Evolutionary conservation across 1,284 basidiomycete species (phyloP), one percentile per base, ranked within the genome.

Genomic region (Ceraceosorus guamensis): DNA sequence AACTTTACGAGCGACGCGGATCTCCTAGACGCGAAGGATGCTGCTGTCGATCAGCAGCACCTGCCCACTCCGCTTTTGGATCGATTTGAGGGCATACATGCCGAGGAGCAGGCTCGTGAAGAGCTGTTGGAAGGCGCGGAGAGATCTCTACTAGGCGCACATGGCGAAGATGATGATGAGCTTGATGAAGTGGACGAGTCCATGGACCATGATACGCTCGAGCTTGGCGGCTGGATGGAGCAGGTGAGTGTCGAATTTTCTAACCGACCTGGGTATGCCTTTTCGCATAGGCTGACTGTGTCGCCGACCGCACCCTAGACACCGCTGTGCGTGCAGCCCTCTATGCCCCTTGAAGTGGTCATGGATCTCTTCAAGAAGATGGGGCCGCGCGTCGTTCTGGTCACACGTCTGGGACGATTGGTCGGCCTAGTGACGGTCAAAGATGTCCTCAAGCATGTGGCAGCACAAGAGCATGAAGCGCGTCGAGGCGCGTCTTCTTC

Each of bases 341-440:
- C 88, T 65, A 83, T 96, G 60, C 90, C 91, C 1, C 80, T 98
- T 44, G 93, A 98, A 77, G 92, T 96, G 55, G 91, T 93, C 10
- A 90, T 96, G 86, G 93, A 75, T 35, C 60, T 76, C 58, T 76
- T 61, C 46, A 70, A 95, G 89, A 70, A 72, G 50, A 58, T 76
- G 50, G 73, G 73, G 0, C 95, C 95, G 0, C 85, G 92, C 14
- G 89, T 95, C 13, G 91, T 98, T 59, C 82, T 98, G 5, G 90
- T 98, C 0, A 87, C 91, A 71, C 83, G 86, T 66, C 63, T 65
- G 30, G 93, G 93, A 10, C 79, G 80, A 44, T 81, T 99, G 3
- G 83, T 83, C 0, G 93, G 93, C 0, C 80, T 99, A 13, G 86
- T 96, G 18, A 97, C 92, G 0, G 88, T 98, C 58, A 98, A 98